Evolutionary conservation across 2,329 filamentous ascomycete species (phyloP), one percentile per base, ranked within the genome.

Genomic region (Pseudopyricularia cyperi): DNA sequence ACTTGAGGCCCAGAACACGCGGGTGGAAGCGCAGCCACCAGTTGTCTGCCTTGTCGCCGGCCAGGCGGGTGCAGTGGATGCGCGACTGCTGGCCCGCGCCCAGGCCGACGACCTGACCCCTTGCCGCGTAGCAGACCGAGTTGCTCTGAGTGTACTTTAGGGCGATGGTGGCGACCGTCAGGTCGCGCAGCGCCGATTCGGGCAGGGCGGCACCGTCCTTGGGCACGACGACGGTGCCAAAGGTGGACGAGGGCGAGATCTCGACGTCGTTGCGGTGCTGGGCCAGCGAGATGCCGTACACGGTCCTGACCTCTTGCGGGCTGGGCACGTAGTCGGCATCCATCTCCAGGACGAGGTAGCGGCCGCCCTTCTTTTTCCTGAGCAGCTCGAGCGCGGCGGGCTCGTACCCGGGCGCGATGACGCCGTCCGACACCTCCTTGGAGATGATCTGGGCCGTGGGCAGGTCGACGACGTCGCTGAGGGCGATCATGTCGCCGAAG

Each of bases 11-110:
- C 49, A 97, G 77, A 12, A 93, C 87, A 51, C 88, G 85, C 60
- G 88, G 84, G 74, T 96, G 87, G 82, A 97, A 97, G 63, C 93
- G 87, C 77, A 98, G 86, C 93, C 91, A 98, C 91, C 91, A 97
- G 77, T 95, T 96, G 71, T 98, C 93, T 48, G 90, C 89, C 77
- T 98, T 98, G 75, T 97, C 91, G 55, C 93, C 93, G 11, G 93
- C 93, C 50, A 98, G 81, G 58, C 93, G 85, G 42, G 93, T 98
- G 80, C 93, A 98, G 78, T 98, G 93, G 61, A 98, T 98, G 60
- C 93, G 86, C 56, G 88, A 95, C 73, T 98, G 93, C 71, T 98
- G 93, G 55, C 93, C 93, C 52, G 93, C 93, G 58, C 93, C 93
- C 52, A 98, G 82, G 58, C 93, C 93, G 60, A 98, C 79, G 61